Evolutionary conservation across 306 rosid species (phyloP).

Genomic region (Citrullus mucosospermus): DNA sequence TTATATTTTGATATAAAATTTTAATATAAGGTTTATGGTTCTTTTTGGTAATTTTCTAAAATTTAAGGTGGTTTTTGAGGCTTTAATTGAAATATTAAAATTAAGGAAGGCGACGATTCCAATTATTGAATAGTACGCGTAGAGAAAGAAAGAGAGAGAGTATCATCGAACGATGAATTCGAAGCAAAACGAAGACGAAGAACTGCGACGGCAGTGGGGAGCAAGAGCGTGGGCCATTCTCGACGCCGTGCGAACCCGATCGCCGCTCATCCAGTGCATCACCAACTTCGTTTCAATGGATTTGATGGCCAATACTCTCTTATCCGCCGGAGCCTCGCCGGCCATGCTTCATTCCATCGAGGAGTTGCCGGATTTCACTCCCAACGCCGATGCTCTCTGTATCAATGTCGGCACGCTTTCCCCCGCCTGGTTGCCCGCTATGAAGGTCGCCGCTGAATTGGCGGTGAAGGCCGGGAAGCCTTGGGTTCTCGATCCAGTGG

Average conservation of each 20-base stretch:
- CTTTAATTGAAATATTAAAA: too few species aligned
- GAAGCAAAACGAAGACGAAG: slow-evolving; percentile 1
- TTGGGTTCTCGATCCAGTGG: slow-evolving; percentile 89
- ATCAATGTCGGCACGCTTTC: slow-evolving; percentile 72
- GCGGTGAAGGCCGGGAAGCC: slow-evolving; percentile 33
- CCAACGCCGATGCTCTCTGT: slow-evolving; percentile 42
- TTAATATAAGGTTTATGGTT: too few species aligned
- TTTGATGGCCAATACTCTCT: slow-evolving; percentile 72
- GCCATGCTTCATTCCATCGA: slow-evolving; percentile 69
- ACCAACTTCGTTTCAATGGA: slow-evolving; percentile 93
- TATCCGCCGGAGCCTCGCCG: slow-evolving; percentile 77
- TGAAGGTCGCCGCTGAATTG: slow-evolving; percentile 44
- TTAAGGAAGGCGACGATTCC: background rate
- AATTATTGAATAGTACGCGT: background rate
- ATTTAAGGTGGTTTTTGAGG: too few species aligned
- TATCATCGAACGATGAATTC: background rate
- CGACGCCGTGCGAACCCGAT: slow-evolving; percentile 28
- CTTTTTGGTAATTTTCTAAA: too few species aligned
- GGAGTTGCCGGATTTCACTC: slow-evolving; percentile 71
- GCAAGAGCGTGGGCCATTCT: slow-evolving; percentile 37
- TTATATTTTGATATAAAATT: too few species aligned
- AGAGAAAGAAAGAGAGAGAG: too few species aligned
- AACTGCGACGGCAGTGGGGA: slow-evolving; percentile 23
- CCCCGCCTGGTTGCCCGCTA: slow-evolving; percentile 51
- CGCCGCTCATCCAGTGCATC: slow-evolving; percentile 80